phyloP scores from a whole-genome alignment of 2,329 filamentous ascomycete species.

The Penicillium sp. region DNA sequence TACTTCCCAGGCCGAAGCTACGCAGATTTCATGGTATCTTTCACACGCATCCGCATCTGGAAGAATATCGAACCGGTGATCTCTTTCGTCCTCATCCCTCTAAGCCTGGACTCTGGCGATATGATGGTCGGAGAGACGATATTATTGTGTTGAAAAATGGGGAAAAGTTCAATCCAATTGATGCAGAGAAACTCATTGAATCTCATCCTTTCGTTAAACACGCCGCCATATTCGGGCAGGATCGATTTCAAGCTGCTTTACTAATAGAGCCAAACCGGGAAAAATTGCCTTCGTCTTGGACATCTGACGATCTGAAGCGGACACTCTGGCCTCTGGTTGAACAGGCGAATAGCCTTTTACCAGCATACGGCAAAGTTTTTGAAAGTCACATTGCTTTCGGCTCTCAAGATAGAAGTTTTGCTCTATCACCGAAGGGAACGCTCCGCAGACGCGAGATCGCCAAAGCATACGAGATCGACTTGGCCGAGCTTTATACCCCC shows the following conservation, averaged over 20 bases:
- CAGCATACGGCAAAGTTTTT: slow-evolving; percentile 43
- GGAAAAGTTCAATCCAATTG: slow-evolving; percentile 1
- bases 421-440: slow-evolving; percentile 45
- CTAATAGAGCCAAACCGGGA: slow-evolving; percentile 36
- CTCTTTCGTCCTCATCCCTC: slow-evolving; percentile 36
- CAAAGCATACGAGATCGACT: slow-evolving; percentile 8
- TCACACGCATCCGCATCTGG: slow-evolving; percentile 32
- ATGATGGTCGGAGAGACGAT: slow-evolving; percentile 41
- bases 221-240: slow-evolving; percentile 34
- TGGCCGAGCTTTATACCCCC: slow-evolving; percentile 6
- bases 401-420: slow-evolving; percentile 43
- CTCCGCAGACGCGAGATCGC: slow-evolving; percentile 8
- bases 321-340: slow-evolving; percentile 46
- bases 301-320: slow-evolving; percentile 29
- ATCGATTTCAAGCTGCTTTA: slow-evolving; percentile 33
- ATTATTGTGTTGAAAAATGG: slow-evolving; percentile 45
- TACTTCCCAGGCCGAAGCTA: slow-evolving; percentile 9
- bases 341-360: slow-evolving; percentile 41
- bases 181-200: slow-evolving; percentile 41
- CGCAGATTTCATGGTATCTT: slow-evolving; percentile 24
- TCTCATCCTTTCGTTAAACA: slow-evolving; percentile 30
- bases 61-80: slow-evolving; percentile 38
- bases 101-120: slow-evolving; percentile 35
- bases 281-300: background rate
- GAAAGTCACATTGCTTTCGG: slow-evolving; percentile 44